Base-by-base conservation (phyloP, 495 filamentous ascomycete genomes). In the Emericellopsis terricola region DNA sequence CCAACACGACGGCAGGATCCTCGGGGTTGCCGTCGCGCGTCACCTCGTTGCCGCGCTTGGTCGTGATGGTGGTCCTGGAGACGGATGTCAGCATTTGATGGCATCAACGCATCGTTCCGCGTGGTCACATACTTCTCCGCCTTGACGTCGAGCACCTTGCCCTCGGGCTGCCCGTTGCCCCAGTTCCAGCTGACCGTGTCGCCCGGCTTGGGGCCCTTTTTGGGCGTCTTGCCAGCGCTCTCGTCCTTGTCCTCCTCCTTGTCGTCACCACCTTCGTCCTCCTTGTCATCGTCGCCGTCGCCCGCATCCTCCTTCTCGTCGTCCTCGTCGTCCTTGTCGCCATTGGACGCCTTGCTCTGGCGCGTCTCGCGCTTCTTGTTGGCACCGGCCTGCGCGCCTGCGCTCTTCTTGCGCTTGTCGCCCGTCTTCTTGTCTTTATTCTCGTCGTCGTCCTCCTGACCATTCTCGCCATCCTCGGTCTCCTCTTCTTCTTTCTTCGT, bases 171-270 rank as follows among this genome's bases (percentile, higher is more conserved):
- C 2, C 37, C 37, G 23, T 15, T 13, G 20, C 37, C 37, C 37
- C 37, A 38, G 2, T 33, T 33, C 37, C 37, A 38, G 30, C 29
- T 38, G 3, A 38, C 37, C 6, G 18, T 38, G 16, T 38, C 37
- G 10, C 37, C 37, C 20, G 17, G 15, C 3, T 19, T 15, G 3
- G 37, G 37, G 17, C 30, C 37, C 19, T 38, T 38, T 13, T 18
- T 4, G 15, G 30, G 15, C 30, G 8, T 16, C 4, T 17, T 15
- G 18, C 18, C 13, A 7, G 28, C 8, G 11, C 5, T 16, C 8
- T 7, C 30, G 8, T 34, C 9, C 5, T 3, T 15, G 5, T 21
- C 32, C 5, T 10, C 32, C 19, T 34, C 8, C 3, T 34, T 13
- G n/a, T 34, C 32, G 15, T 34, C 32, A 8, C 15, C 19, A n/a